These are phyloP conservation scores for Salix exigua DNA, from an alignment of 345 rosid genomes.

Conservation along the genomic window DNA sequence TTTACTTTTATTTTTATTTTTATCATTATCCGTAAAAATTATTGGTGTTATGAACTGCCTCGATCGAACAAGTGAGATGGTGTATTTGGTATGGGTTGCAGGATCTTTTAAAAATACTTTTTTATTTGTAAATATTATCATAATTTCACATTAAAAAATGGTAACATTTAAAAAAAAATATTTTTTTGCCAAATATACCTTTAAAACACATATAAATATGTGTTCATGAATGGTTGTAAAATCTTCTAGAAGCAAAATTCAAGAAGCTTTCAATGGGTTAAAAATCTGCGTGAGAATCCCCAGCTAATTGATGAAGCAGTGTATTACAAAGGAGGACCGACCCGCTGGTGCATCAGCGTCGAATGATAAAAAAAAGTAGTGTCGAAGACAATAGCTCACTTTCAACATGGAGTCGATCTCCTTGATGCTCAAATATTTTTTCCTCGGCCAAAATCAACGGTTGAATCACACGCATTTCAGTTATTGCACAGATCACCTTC, in stretches of 20 bases:
- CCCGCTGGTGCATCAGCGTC: conserved; percentile 13
- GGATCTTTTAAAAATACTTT: no score
- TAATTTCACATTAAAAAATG: no score
- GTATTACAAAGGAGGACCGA: not conserved
- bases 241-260: not conserved
- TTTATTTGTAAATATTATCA: no score
- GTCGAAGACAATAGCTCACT: not conserved
- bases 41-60: no score
- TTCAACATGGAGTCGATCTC: not conserved
- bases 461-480: not conserved
- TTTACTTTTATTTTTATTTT: no score
- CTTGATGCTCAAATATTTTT: not conserved
- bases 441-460: not conserved
- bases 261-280: conserved; percentile 8
- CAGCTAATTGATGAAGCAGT: not conserved
- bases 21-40: no score
- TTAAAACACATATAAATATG: no score
- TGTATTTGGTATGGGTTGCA: no score
- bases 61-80: no score
- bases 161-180: no score
- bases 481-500: conserved; percentile 1
- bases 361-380: conserved; percentile 9
- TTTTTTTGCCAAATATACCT: no score
- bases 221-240: no score
- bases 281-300: not conserved